Evolutionary conservation across 257 asterid genomes (phyloP).

Genomic region (Leptodermis oblonga): DNA sequence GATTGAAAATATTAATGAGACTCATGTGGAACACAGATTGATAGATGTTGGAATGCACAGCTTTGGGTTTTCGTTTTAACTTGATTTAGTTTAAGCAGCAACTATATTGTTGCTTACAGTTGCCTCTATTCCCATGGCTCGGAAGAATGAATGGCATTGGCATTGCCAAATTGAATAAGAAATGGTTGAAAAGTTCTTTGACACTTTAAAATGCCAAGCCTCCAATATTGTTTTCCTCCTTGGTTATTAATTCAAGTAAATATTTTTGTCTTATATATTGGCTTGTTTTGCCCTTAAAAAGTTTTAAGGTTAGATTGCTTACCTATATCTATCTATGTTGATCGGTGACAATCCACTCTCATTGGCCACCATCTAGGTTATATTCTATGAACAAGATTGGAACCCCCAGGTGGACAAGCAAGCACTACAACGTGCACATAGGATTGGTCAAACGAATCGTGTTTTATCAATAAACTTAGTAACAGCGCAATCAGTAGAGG

Average conservation of each 20-base stretch:
- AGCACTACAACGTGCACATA: slow-evolving; percentile 95
- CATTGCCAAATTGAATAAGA: background rate
- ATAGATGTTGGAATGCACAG: background rate
- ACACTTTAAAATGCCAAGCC: background rate
- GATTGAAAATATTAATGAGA: background rate
- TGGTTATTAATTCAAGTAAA: background rate
- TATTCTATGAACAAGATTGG: slow-evolving; percentile 98
- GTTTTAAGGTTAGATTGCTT: background rate
- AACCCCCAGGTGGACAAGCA: slow-evolving; percentile 99
- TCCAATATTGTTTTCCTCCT: background rate
- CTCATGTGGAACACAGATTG: background rate
- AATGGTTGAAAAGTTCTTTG: background rate
- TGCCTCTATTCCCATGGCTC: background rate
- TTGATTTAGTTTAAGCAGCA: background rate
- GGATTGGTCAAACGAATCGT: slow-evolving; percentile 86
- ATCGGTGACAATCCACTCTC: background rate
- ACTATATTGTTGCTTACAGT: background rate
- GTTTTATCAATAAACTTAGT: slow-evolving; percentile 81
- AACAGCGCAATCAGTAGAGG: slow-evolving; percentile 73
- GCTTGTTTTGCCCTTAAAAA: background rate
- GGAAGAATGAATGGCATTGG: background rate
- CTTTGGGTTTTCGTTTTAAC: background rate
- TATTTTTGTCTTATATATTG: background rate
- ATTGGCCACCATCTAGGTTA: slow-evolving; percentile 43
- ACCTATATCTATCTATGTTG: background rate